phyloP scores from a whole-genome alignment of 192 early-diverging fungal species.

The Funneliformis mosseae region DNA sequence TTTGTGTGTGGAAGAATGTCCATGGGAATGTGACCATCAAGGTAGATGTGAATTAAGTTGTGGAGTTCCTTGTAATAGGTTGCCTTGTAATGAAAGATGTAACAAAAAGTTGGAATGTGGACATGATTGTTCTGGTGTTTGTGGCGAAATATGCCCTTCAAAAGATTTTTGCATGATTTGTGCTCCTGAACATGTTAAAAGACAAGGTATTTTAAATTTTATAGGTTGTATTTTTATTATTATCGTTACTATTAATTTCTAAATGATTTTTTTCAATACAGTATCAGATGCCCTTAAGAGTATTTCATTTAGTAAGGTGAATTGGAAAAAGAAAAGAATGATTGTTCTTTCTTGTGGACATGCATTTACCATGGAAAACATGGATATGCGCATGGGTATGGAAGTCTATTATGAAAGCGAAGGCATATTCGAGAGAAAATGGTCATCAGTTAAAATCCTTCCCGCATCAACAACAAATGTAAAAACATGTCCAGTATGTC shows the following conservation, averaged over 20 bases:
- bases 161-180: constrained; percentile 39
- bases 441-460: not conserved
- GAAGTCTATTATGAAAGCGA: constrained; percentile 39
- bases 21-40: constrained; percentile 55
- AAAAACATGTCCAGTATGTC: constrained; percentile 20
- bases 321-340: constrained; percentile 51
- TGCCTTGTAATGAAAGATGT: constrained; percentile 60
- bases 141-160: constrained; percentile 48
- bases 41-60: constrained; percentile 53
- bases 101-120: constrained; percentile 45
- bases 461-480: not conserved
- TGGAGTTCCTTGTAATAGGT: constrained; percentile 56
- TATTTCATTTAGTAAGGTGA: not conserved
- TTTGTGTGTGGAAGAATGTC: constrained; percentile 50
- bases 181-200: constrained; percentile 33
- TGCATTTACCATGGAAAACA: constrained; percentile 48
- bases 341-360: constrained; percentile 55
- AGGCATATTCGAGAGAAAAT: not conserved
- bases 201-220: not conserved
- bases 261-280: too few relatives aligned
- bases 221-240: too few relatives aligned
- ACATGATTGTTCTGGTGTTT: constrained; percentile 53
- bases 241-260: too few relatives aligned
- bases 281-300: too few relatives aligned
- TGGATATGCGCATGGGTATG: constrained; percentile 56